Conservation (phyloP, 2,329 filamentous ascomycete species). For the Arthrinium puccinioides region DNA sequence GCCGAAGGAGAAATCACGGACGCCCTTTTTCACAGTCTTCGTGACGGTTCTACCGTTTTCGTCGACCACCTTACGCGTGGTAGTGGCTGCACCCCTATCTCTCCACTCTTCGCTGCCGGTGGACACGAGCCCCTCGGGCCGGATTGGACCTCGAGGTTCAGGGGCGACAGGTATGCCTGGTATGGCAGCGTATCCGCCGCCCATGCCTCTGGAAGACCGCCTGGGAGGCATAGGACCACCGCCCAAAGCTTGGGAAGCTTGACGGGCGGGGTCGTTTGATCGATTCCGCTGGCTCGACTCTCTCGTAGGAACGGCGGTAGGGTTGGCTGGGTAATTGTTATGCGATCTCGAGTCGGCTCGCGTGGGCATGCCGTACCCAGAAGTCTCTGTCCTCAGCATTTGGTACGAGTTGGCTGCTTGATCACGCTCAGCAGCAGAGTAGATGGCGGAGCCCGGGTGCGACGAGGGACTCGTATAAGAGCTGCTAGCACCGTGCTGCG, state of each 20-base stretch:
- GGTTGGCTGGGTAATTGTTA: constrained; percentile 47
- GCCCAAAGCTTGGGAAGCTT: constrained; percentile 35
- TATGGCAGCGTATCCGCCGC: constrained; percentile 43
- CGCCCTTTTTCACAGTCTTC: constrained; percentile 88
- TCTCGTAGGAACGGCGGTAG: constrained; percentile 45
- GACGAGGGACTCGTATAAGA: constrained; percentile 19
- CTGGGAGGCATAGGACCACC: constrained; percentile 65
- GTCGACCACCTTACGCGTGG: constrained; percentile 76
- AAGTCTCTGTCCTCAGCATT: constrained; percentile 51
- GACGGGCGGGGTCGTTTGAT: constrained; percentile 52
- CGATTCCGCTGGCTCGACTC: constrained; percentile 64
- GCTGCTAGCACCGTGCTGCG: no score
- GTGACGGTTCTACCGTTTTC: constrained; percentile 74
- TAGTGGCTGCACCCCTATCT: constrained; percentile 84
- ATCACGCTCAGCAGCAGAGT: constrained; percentile 23
- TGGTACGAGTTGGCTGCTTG: constrained; percentile 26
- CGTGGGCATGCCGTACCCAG: constrained; percentile 45
- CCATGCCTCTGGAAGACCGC: constrained; percentile 67
- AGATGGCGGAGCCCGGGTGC: constrained; percentile 24
- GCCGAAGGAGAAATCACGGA: constrained; percentile 93
- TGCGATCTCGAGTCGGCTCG: constrained; percentile 58
- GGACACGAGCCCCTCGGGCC: constrained; percentile 33
- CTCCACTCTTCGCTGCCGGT: constrained; percentile 87
- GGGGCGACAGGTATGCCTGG: constrained; percentile 32
- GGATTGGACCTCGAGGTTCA: constrained; percentile 16